phyloP scores from a whole-genome alignment of 441 rosid genomes.

The Pelargonium citronellum region DNA sequence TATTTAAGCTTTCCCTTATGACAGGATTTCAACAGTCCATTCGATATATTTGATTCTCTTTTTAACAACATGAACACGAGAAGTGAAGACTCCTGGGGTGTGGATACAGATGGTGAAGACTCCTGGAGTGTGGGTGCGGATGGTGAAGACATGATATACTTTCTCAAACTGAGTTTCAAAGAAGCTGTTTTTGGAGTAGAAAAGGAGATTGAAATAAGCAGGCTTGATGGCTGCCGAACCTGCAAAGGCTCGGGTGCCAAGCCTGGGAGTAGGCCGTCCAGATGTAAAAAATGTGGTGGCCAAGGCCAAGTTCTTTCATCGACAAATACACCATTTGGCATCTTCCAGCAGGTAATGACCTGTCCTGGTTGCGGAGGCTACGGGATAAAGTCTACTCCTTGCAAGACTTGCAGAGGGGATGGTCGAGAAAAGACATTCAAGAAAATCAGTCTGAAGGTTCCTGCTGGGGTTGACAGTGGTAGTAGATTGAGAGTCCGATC shows the following conservation, averaged over 20 bases:
- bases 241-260: constrained; percentile 91
- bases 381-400: constrained; percentile 72
- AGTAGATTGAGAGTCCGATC: constrained; percentile 86
- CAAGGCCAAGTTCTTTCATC: constrained; percentile 93
- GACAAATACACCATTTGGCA: constrained; percentile 89
- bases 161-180: constrained; percentile 61
- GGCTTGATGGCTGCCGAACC: constrained; percentile 76
- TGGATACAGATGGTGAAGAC: constrained; percentile 80
- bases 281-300: constrained; percentile 82
- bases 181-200: constrained; percentile 93
- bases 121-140: constrained; percentile 35
- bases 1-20: constrained; percentile 3
- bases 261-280: constrained; percentile 71
- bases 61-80: constrained; percentile 84
- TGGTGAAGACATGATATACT: constrained; percentile 29
- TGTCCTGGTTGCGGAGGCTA: constrained; percentile 76
- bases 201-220: constrained; percentile 84
- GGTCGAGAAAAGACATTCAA: constrained; percentile 79
- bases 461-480: constrained; percentile 87
- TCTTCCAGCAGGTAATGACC: constrained; percentile 92
- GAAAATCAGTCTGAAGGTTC: constrained; percentile 82
- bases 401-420: constrained; percentile 79
- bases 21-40: constrained; percentile 93
- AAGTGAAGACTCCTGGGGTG: constrained; percentile 56
- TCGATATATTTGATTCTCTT: constrained; percentile 79